Evolutionary conservation across 306 rosid genomes (phyloP).

Genomic region (Adenanthera pavonina): DNA sequence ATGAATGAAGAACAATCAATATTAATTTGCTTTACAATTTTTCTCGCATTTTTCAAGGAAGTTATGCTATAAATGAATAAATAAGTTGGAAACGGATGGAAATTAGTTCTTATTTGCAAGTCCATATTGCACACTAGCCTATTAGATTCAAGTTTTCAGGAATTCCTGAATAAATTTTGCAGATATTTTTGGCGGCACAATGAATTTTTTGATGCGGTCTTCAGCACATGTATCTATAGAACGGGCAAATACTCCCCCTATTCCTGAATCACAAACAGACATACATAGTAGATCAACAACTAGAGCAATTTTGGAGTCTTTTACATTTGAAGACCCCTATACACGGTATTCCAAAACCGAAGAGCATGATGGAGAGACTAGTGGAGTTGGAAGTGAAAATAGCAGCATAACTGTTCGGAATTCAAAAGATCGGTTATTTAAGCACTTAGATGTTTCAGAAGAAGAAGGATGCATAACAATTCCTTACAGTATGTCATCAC

Average conservation of each 20-base stretch:
- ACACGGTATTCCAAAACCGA: slow-evolving; percentile 44
- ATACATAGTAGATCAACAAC: slow-evolving; percentile 49
- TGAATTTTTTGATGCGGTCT: slow-evolving; percentile 85
- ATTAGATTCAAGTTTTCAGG: not conserved
- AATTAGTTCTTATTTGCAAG: slow-evolving; percentile 5
- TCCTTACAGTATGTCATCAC: slow-evolving; percentile 67
- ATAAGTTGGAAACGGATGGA: not conserved
- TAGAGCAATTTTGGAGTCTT: slow-evolving; percentile 58
- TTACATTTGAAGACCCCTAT: slow-evolving; percentile 57
- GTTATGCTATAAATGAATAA: slow-evolving; percentile 8
- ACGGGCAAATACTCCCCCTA: slow-evolving; percentile 36
- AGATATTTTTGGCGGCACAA: slow-evolving; percentile 43
- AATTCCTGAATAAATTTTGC: slow-evolving; percentile 37
- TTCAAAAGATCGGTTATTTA: slow-evolving; percentile 46
- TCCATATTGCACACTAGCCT: not conserved
- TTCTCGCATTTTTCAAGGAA: not conserved
- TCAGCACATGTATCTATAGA: slow-evolving; percentile 55
- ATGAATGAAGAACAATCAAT: slow-evolving; percentile 7
- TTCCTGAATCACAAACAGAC: slow-evolving; percentile 52
- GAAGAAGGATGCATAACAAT: slow-evolving; percentile 90
- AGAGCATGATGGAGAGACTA: slow-evolving; percentile 48
- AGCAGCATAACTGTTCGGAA: slow-evolving; percentile 38
- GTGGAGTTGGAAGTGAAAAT: slow-evolving; percentile 45
- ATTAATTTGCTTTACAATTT: not conserved
- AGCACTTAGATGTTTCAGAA: slow-evolving; percentile 76